Conservation (phyloP, 2,329 filamentous ascomycete genomes). For the Purpureocillium takamizusanense region DNA sequence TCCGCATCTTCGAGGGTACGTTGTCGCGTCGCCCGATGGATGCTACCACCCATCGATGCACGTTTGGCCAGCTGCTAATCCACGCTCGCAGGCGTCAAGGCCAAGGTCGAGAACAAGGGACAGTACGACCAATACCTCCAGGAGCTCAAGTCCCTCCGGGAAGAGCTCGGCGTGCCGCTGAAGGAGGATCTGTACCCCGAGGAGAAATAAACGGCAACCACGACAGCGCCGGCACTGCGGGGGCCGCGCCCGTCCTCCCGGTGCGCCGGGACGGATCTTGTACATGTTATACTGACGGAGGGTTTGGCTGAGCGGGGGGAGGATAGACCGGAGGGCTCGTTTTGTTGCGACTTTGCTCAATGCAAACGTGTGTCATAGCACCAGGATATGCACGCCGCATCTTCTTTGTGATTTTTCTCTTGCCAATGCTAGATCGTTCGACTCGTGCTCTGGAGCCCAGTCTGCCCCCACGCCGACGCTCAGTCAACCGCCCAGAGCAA, state of each 20-base stretch:
- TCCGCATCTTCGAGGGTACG: conserved; percentile 96
- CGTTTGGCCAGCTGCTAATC: not conserved
- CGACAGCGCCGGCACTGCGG: not conserved
- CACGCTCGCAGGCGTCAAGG: conserved; percentile 74
- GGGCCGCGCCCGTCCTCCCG: not conserved
- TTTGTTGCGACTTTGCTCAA: conserved; percentile 18
- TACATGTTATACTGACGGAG: conserved; percentile 25
- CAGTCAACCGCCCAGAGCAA: too few relatives aligned
- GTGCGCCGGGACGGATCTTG: conserved; percentile 16
- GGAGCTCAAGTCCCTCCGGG: conserved; percentile 84
- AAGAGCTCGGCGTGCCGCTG: conserved; percentile 84
- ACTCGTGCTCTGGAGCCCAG: too few relatives aligned
- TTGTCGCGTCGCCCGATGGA: not conserved
- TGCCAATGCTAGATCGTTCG: conserved; percentile 1
- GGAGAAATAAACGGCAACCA: conserved; percentile 29
- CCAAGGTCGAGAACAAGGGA: conserved; percentile 96
- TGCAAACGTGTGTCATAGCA: conserved; percentile 22
- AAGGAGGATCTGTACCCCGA: conserved; percentile 90
- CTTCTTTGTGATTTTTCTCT: conserved; percentile 11
- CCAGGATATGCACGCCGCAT: conserved; percentile 10
- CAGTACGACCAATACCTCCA: conserved; percentile 96
- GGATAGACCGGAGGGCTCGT: conserved; percentile 16
- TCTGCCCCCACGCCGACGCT: too few relatives aligned
- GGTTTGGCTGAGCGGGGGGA: conserved; percentile 14
- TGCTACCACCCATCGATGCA: not conserved